Evolutionary conservation across 768 basidiomycete species (phyloP), one percentile per base, ranked within the genome.

Genomic region (Mycena vulgaris): DNA sequence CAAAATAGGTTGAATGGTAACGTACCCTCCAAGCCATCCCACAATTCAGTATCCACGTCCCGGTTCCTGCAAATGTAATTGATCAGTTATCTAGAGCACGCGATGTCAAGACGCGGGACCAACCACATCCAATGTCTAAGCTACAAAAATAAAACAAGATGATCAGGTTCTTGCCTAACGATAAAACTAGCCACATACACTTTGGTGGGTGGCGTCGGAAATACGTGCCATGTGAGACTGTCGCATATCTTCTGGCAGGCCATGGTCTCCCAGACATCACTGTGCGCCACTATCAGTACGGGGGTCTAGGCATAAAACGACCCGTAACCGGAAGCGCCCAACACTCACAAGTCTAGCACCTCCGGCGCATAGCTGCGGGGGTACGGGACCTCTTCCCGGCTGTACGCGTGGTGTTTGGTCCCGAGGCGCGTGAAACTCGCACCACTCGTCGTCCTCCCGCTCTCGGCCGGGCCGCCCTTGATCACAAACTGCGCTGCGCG

Each of bases 91-190:
- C 10, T 33, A 7, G 35, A 53, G 8, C 49, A 35, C 1, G 58
- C 1, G 58, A 17, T 13, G 35, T 75, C 45, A 67, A 45, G 33
- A 47, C 45, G 27, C 30, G 30, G 53, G 49, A 82, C 88, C 76
- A 71, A 91, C 91, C 93, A 75, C 92, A 93, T 13, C 92, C 93
- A 51, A 94, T 80, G 73, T 94, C 93, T 31, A 94, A 82, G 37
- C 91, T 90, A 73, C 45, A 71, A 56, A 66, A 37, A 55, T 30
- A 47, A 68, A n/a, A 30, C 69, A 64, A 30, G 70, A 40, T 5
- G 58, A 66, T 65, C 35, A 61, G 51, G 68, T 60, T 53, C 3
- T 2, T 31, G 35, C 31, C 13, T 3, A 19, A 62, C 23, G 14
- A 63, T 19, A 53, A 1, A 62, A 37, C 27, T 6, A 37, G 37